phyloP scores from a whole-genome alignment of 1,284 basidiomycete genomes.

The Papiliotrema fonsecae region DNA sequence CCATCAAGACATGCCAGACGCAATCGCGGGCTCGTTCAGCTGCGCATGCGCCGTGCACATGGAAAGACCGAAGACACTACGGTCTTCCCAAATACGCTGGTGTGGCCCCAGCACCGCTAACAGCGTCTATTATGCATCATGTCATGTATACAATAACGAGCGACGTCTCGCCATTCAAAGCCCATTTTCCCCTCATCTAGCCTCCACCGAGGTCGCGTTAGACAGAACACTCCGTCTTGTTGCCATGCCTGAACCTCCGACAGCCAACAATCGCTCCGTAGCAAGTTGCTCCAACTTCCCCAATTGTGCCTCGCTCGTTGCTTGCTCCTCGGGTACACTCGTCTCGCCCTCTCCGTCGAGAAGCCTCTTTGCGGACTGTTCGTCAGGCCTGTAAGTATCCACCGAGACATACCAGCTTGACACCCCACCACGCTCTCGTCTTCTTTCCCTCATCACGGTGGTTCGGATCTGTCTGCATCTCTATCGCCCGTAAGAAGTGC shows the following conservation, averaged over 20 bases:
- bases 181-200: too few species aligned
- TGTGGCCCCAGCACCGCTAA: too few species aligned
- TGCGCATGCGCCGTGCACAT: not conserved
- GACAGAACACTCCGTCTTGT: constrained; percentile 14
- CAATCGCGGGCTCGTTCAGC: not conserved
- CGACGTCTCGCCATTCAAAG: too few species aligned
- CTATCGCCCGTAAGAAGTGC: constrained; percentile 72
- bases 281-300: constrained; percentile 64
- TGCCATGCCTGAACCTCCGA: constrained; percentile 25
- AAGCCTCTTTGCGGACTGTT: not conserved
- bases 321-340: constrained; percentile 57
- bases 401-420: constrained; percentile 64
- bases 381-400: not conserved
- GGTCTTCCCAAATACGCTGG: not conserved
- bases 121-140: not conserved
- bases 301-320: constrained; percentile 53
- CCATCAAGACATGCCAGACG: too few species aligned
- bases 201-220: too few species aligned
- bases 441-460: constrained; percentile 8
- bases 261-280: constrained; percentile 57
- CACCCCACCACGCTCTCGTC: constrained; percentile 69
- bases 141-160: too few species aligned
- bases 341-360: constrained; percentile 10
- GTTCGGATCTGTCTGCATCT: constrained; percentile 68
- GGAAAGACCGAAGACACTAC: not conserved